A percentile compares a stretch with the other conserved stretches of the same genome.
phyloP scores from a whole-genome alignment of 805 yeast genomes.

The Starmerella lactis-condensi region DNA sequence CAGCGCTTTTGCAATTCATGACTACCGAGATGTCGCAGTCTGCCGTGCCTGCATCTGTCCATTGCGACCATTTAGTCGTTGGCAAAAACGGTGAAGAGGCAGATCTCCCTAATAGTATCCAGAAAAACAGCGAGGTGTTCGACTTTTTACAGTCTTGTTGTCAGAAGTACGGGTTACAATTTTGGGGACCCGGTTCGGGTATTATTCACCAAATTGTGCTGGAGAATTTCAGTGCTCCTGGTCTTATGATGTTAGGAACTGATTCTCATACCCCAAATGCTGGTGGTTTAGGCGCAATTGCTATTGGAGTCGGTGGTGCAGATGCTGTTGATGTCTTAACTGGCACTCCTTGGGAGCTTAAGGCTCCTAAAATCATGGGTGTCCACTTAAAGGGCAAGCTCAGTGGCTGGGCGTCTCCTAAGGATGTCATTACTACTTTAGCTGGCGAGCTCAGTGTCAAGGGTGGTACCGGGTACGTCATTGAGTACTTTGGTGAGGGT shows the following conservation, averaged over 20 bases:
- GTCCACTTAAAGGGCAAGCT: slow-evolving; percentile 78
- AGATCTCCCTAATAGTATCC: slow-evolving; percentile 66
- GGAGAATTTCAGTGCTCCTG: slow-evolving; percentile 94
- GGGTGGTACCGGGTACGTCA: slow-evolving; percentile 95
- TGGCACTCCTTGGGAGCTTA: slow-evolving; percentile 96
- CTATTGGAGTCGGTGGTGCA: slow-evolving; percentile 99
- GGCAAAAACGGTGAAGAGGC: slow-evolving; percentile 82
- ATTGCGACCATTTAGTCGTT: slow-evolving; percentile 94
- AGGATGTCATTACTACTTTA: slow-evolving; percentile 81
- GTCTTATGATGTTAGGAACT: slow-evolving; percentile 91
- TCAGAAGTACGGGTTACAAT: slow-evolving; percentile 86
- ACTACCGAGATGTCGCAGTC: slow-evolving; percentile 79
- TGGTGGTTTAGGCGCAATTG: slow-evolving; percentile 95
- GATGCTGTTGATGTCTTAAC: slow-evolving; percentile 97
- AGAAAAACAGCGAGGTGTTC: slow-evolving; percentile 83
- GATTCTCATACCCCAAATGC: slow-evolving; percentile 99
- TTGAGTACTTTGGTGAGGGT: slow-evolving; percentile 95
- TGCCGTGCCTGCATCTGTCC: slow-evolving; percentile 87
- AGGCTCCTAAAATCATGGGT: slow-evolving; percentile 90
- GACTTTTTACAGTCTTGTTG: slow-evolving; percentile 87
- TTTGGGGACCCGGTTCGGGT: slow-evolving; percentile 99
- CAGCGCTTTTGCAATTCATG: slow-evolving; percentile 97
- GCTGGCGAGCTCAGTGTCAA: slow-evolving; percentile 89
- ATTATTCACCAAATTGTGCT: slow-evolving; percentile 94
- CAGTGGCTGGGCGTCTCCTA: slow-evolving; percentile 92